Evolutionary conservation across 441 rosid species (phyloP), one percentile per base, ranked within the genome.

Genomic region (Pelargonium myrrhifolium): DNA sequence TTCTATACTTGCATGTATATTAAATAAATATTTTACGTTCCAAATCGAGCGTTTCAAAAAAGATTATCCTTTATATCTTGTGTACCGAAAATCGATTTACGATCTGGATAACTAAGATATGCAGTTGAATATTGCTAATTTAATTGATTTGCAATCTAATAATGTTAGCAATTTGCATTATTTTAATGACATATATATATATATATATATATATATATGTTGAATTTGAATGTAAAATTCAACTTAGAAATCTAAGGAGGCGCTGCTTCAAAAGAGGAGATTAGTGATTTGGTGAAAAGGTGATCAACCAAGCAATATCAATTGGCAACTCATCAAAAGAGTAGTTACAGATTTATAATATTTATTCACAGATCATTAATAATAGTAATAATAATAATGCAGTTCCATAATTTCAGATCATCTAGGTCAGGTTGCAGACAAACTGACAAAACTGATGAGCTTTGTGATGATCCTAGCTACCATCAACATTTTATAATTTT

Each of bases 401-500:
- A 18, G 26, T 21, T 6, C 62, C 62, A 21, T 58, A 58, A 22
- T 58, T 58, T 58, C 62, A 58, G 62, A 58, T 58, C 62, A 14
- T 58, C 31, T 31, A 58, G 10, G 14, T 21, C 21, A 49, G 24
- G 60, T 17, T 45, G 61, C 42, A n/a, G 31, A 49, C 56, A 62
- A 68, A 69, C 14, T 65, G 66, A 72, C 72, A 72, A 70, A 59
- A 43, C 37, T 26, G 70, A 69, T 51, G 68, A 65, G 28, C 53
- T 39, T 3, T 39, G 17, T 4, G 68, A 28, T 71, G 68, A 65
- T 20, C 10, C 31, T 28, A 9, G 39, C 39, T 9, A 35, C 39
- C 39, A 35, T 35, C 39, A 35, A 28, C 31, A 28, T 28, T 28
- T 28, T 28, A 0, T 28, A 28, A 28, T 28, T 28, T 28, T 28